phyloP scores from a whole-genome alignment of 345 rosid genomes.

The Boechera retrofracta region DNA sequence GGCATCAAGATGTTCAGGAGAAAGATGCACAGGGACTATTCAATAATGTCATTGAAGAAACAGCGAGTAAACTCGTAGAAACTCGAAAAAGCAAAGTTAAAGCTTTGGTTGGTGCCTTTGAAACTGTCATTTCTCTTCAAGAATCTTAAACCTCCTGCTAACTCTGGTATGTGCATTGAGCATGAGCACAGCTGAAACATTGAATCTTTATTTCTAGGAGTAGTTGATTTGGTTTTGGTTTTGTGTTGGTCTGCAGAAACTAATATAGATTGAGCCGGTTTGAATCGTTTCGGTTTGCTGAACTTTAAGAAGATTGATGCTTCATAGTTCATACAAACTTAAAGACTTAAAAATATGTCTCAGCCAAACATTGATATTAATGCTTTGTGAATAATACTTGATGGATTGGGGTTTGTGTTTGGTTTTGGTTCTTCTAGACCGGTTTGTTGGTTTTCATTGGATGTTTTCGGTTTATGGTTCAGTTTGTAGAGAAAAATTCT shows the following conservation, averaged over 20 bases:
- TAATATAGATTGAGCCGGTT: conserved; percentile 22
- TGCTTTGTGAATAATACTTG: conserved; percentile 38
- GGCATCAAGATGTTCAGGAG: conserved; percentile 80
- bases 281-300: conserved; percentile 19
- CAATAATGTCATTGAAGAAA: conserved; percentile 91
- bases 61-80: conserved; percentile 85
- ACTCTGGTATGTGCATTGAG: conserved; percentile 25
- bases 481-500: conserved; percentile 19
- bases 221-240: conserved; percentile 29
- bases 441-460: conserved; percentile 29
- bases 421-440: conserved; percentile 32
- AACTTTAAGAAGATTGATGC: conserved; percentile 37
- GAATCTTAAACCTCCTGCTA: conserved; percentile 53
- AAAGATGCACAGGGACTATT: conserved; percentile 72
- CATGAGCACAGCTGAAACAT: conserved; percentile 20
- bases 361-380: conserved; percentile 11
- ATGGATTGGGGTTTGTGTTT: conserved; percentile 33
- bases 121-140: conserved; percentile 89
- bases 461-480: conserved; percentile 20
- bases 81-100: conserved; percentile 89
- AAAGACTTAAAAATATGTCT: neutral
- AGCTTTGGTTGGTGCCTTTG: conserved; percentile 97
- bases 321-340: conserved; percentile 12
- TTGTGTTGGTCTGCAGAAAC: conserved; percentile 39
- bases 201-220: conserved; percentile 10